phyloP scores from a whole-genome alignment of 192 early-diverging fungal genomes.

The Backusella liffmaniae region DNA sequence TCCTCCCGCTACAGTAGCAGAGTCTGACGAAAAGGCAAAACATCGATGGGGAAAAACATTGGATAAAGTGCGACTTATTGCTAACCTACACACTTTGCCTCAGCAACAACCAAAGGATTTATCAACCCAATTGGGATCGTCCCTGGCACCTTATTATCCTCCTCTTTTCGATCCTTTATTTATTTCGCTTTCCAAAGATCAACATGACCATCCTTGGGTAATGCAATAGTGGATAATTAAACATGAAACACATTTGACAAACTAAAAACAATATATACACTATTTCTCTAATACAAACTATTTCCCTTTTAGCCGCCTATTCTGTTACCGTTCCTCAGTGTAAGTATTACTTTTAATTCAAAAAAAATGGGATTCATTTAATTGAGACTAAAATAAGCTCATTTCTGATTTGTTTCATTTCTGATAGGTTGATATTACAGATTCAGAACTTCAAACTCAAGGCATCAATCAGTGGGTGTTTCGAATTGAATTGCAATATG shows the following conservation, averaged over 20 bases:
- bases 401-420: not conserved
- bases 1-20: not conserved
- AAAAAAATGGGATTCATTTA: not conserved
- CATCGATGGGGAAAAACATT: slow-evolving; percentile 33
- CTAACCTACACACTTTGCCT: slow-evolving; percentile 10
- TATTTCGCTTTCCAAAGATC: slow-evolving; percentile 19
- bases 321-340: slow-evolving; percentile 14
- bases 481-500: slow-evolving; percentile 55
- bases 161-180: slow-evolving; percentile 25
- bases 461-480: slow-evolving; percentile 36
- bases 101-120: not conserved
- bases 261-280: not conserved
- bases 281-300: not conserved
- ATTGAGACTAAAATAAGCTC: not conserved
- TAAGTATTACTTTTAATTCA: not conserved
- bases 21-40: slow-evolving; percentile 12
- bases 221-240: not conserved
- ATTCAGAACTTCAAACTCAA: slow-evolving; percentile 28
- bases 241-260: no score
- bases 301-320: slow-evolving; percentile 21
- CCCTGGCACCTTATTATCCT: slow-evolving; percentile 25
- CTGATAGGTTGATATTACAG: slow-evolving; percentile 23
- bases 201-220: slow-evolving; percentile 24
- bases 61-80: slow-evolving; percentile 24
- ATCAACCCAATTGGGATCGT: not conserved